phyloP scores from a whole-genome alignment of 768 basidiomycete species.

The Leucocoprinus birnbaumii region DNA sequence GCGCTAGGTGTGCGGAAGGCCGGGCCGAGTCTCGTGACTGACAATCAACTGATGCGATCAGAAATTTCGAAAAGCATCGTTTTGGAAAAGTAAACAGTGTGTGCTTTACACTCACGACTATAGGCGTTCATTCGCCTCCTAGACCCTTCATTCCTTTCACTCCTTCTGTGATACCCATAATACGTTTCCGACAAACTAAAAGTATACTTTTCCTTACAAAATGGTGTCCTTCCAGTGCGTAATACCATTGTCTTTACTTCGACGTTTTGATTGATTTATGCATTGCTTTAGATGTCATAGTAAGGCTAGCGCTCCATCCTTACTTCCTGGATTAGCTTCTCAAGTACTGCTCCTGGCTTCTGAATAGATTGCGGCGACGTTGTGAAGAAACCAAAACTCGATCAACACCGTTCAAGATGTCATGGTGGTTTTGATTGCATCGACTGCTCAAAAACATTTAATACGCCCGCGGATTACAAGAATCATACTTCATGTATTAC shows the following conservation, averaged over 20 bases:
- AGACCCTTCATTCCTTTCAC: neutral
- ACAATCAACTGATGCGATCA: neutral
- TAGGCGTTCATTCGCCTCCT: neutral
- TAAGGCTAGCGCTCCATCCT: slow-evolving; percentile 26
- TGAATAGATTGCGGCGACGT: slow-evolving; percentile 73
- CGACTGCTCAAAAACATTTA: slow-evolving; percentile 87
- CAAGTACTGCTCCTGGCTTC: too few species aligned
- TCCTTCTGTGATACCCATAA: neutral
- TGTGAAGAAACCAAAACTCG: slow-evolving; percentile 92
- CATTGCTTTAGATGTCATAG: slow-evolving; percentile 60
- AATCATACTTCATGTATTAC: slow-evolving; percentile 80
- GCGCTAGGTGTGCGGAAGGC: too few species aligned
- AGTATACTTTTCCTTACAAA: slow-evolving; percentile 1
- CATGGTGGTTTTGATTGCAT: slow-evolving; percentile 74
- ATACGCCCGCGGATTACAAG: slow-evolving; percentile 74
- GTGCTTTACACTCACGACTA: neutral
- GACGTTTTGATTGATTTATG: neutral
- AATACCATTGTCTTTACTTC: neutral
- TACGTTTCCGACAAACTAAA: neutral
- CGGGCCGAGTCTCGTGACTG: too few species aligned
- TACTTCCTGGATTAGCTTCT: neutral
- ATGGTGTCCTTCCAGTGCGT: slow-evolving; percentile 32
- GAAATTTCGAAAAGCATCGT: neutral
- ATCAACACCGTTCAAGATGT: slow-evolving; percentile 68
- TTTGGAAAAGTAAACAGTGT: neutral